These are phyloP conservation scores for Ustilago nuda DNA, from an alignment of 1,284 basidiomycete genomes.

Conservation along the genomic window DNA sequence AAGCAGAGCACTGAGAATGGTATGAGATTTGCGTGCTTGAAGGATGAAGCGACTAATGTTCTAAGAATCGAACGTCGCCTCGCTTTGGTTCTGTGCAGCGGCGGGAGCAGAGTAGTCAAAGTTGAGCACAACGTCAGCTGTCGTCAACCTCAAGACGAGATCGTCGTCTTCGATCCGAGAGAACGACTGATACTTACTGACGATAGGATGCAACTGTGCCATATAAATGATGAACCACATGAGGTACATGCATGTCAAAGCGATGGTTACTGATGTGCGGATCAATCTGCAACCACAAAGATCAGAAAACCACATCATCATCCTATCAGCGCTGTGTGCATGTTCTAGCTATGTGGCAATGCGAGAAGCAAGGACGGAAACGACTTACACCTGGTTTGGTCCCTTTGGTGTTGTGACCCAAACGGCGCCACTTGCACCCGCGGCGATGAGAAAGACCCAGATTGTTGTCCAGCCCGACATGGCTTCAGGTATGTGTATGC, in stretches of 20 bases:
- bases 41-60: conserved; percentile 17
- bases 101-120: background rate
- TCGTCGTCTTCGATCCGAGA: background rate
- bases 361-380: background rate
- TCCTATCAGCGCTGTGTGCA: conserved; percentile 2
- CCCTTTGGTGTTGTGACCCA: conserved; percentile 67
- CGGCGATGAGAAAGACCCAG: conserved; percentile 61
- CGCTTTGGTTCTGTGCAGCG: conserved; percentile 58
- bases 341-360: background rate
- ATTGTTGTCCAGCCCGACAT: conserved; percentile 68
- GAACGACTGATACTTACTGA: conserved; percentile 55
- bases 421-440: conserved; percentile 47
- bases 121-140: background rate
- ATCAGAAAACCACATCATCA: no score
- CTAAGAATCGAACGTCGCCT: conserved; percentile 61
- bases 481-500: conserved; percentile 8
- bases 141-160: background rate
- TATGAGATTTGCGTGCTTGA: conserved; percentile 4
- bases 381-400: conserved; percentile 67
- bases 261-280: conserved; percentile 60
- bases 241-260: conserved; percentile 67
- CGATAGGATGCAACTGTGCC: conserved; percentile 68
- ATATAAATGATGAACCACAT: conserved; percentile 69
- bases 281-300: conserved; percentile 50
- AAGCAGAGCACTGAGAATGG: conserved; percentile 9